phyloP scores from a whole-genome alignment of 345 rosid genomes.

The Dovyalis caffra region DNA sequence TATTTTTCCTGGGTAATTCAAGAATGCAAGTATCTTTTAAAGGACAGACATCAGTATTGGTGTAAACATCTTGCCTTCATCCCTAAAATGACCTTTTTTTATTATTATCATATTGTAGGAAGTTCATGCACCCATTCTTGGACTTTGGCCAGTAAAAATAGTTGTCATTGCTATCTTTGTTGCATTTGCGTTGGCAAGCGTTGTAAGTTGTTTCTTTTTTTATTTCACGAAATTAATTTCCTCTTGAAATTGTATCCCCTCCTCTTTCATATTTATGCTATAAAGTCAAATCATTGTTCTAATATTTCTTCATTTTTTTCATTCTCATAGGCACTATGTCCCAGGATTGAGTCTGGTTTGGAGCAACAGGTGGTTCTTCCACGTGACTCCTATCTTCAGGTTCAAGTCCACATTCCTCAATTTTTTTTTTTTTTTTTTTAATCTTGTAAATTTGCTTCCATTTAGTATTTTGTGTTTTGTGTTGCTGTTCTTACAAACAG shows the following conservation, averaged over 20 bases:
- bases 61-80: not conserved
- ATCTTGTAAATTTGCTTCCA: not conserved
- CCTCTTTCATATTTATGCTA: not conserved
- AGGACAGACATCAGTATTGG: not conserved
- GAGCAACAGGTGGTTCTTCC: conserved; percentile 98
- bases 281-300: not conserved
- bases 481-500: not conserved
- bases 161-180: conserved; percentile 62
- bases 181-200: conserved; percentile 77
- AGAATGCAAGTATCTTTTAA: not conserved
- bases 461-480: conserved; percentile 7
- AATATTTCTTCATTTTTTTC: conserved; percentile 3
- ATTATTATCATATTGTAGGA: conserved; percentile 45
- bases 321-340: conserved; percentile 62
- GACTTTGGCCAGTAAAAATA: conserved; percentile 74
- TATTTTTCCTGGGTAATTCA: not conserved
- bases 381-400: conserved; percentile 95
- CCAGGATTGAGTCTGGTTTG: conserved; percentile 88
- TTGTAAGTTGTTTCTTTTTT: conserved; percentile 58
- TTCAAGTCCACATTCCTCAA: conserved; percentile 16
- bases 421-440: not conserved
- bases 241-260: not conserved
- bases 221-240: not conserved
- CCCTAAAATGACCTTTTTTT: not conserved
- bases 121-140: conserved; percentile 84